phyloP scores from a whole-genome alignment of 371 early-diverging fungal genomes.

The Phascolomyces articulosus region DNA sequence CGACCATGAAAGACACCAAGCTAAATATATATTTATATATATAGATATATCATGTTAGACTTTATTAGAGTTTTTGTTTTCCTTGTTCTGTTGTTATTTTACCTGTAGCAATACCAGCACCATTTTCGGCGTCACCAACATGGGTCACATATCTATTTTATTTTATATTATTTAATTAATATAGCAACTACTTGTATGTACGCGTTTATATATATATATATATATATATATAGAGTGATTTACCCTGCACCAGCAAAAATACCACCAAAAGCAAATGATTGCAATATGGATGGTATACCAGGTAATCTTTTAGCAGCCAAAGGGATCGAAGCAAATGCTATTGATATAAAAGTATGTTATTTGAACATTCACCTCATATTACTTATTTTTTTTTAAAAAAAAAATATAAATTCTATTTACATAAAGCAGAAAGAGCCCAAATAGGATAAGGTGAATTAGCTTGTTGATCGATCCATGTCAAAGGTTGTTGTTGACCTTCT shows the following conservation, averaged over 20 bases:
- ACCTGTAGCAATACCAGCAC: conserved; percentile 58
- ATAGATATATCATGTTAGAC: too few relatives aligned
- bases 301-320: conserved; percentile 33
- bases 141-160: conserved; percentile 39
- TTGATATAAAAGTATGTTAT: too few relatives aligned
- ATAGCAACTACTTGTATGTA: background rate
- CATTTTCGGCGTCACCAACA: conserved; percentile 51
- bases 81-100: background rate
- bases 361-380: too few relatives aligned
- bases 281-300: conserved; percentile 46
- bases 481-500: background rate
- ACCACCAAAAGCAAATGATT: conserved; percentile 41
- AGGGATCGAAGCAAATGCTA: conserved; percentile 43
- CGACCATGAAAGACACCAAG: conserved; percentile 54
- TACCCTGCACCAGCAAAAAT: conserved; percentile 56
- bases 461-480: conserved; percentile 41
- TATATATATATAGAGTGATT: background rate
- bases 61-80: too few relatives aligned
- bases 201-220: background rate
- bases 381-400: too few relatives aligned
- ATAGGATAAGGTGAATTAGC: conserved; percentile 44
- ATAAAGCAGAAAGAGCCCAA: conserved; percentile 44
- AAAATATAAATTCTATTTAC: too few relatives aligned
- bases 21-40: conserved; percentile 15
- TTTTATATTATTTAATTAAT: background rate